Conservation (phyloP, 257 asterid genomes). For the Phtheirospermum japonicum region DNA sequence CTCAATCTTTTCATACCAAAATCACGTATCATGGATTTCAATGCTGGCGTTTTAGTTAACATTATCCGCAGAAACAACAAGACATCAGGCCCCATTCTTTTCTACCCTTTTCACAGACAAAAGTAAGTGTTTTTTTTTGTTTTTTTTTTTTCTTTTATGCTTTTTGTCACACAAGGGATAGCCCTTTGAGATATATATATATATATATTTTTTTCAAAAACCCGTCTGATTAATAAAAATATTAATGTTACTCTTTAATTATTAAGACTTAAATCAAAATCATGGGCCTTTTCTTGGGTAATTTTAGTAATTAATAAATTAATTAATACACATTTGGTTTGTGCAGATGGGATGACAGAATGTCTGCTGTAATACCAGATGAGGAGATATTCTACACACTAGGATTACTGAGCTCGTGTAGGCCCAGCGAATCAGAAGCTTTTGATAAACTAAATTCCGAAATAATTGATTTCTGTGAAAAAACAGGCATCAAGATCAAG, state of each 20-base stretch:
- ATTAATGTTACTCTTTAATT: too few relatives aligned
- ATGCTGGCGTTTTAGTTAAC: constrained; percentile 44
- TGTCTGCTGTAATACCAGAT: constrained; percentile 40
- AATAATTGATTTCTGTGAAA: constrained; percentile 30
- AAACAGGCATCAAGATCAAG: constrained; percentile 30
- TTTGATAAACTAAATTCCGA: constrained; percentile 30
- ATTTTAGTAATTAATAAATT: neutral
- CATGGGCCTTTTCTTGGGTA: too few relatives aligned
- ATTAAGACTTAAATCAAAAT: too few relatives aligned
- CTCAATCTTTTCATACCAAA: constrained; percentile 52
- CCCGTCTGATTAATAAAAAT: too few relatives aligned
- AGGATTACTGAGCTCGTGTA: constrained; percentile 30
- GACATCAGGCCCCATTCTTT: constrained; percentile 51
- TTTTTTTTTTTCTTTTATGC: too few relatives aligned
- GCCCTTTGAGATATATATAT: too few relatives aligned
- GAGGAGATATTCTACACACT: constrained; percentile 40
- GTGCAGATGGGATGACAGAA: constrained; percentile 35
- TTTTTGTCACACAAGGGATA: too few relatives aligned
- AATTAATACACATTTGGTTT: neutral
- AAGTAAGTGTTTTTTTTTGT: constrained; percentile 21
- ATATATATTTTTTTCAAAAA: neutral
- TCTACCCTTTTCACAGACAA: constrained; percentile 47
- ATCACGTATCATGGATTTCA: constrained; percentile 41
- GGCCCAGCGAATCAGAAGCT: constrained; percentile 23
- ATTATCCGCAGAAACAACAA: constrained; percentile 38